These are phyloP conservation scores for Mortierella sp. DNA, from an alignment of 371 early-diverging fungal genomes.

Conservation along the genomic window DNA sequence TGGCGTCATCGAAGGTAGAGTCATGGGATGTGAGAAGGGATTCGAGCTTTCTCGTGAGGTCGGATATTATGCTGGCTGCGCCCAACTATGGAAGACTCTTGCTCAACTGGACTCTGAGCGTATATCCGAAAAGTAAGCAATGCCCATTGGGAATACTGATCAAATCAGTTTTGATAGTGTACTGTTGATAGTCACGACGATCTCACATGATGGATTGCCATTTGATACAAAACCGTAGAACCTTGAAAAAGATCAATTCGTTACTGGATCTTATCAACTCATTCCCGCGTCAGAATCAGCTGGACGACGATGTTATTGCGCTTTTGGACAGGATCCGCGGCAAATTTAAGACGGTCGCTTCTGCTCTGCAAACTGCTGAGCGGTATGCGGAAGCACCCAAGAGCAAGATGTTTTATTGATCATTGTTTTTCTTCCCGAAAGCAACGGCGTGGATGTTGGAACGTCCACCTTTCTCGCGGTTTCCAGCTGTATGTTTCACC, in stretches of 20 bases:
- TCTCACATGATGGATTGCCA: not conserved
- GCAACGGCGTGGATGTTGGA: not conserved
- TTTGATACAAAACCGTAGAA: constrained; percentile 9
- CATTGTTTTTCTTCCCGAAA: constrained; percentile 2
- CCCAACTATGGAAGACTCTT: constrained; percentile 70
- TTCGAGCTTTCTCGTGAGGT: constrained; percentile 79
- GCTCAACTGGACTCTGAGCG: constrained; percentile 58
- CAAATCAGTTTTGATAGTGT: no score
- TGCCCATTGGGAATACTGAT: not conserved
- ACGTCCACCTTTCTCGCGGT: not conserved
- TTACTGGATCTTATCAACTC: constrained; percentile 62
- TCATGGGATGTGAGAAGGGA: constrained; percentile 80
- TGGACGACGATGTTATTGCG: constrained; percentile 67
- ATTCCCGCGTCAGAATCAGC: constrained; percentile 71
- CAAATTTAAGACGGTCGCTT: constrained; percentile 69
- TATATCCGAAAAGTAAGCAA: constrained; percentile 60
- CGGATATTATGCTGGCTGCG: constrained; percentile 81
- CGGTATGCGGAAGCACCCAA: constrained; percentile 49
- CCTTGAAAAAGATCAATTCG: constrained; percentile 62
- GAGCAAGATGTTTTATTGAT: constrained; percentile 54
- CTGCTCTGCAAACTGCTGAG: constrained; percentile 66
- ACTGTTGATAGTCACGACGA: not conserved
- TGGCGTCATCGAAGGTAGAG: constrained; percentile 79
- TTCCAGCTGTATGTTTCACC: not conserved
- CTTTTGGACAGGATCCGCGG: constrained; percentile 71